Conservation (phyloP, 352 stramenopile species). For the Globisporangium paroecandrum region DNA sequence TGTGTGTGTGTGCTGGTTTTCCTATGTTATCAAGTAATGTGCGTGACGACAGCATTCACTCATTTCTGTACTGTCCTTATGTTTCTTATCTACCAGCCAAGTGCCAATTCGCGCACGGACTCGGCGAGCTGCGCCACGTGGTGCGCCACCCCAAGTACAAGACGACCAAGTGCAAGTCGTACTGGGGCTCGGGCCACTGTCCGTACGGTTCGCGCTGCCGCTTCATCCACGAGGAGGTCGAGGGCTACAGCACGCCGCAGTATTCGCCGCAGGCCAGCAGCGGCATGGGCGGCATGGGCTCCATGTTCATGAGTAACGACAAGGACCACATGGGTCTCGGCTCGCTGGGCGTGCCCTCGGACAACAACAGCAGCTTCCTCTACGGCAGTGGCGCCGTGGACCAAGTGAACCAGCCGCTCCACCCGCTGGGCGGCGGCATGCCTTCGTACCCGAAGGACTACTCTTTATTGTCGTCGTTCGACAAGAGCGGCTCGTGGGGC, state of each 20-base stretch:
- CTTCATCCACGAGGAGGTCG: constrained; percentile 85
- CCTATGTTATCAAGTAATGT: neutral
- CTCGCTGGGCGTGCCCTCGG: constrained; percentile 27
- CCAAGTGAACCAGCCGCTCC: constrained; percentile 25
- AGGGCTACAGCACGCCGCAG: constrained; percentile 54
- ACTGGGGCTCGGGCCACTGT: constrained; percentile 86
- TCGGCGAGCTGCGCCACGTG: constrained; percentile 78
- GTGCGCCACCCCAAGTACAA: constrained; percentile 89
- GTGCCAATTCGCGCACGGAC: constrained; percentile 84
- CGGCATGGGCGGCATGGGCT: constrained; percentile 21
- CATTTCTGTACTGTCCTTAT: constrained; percentile 1
- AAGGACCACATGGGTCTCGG: constrained; percentile 27
- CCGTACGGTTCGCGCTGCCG: constrained; percentile 83
- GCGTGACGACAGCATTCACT: neutral
- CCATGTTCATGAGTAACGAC: constrained; percentile 67
- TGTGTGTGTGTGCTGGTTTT: neutral
- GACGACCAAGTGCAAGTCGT: constrained; percentile 91
- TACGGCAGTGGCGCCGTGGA: constrained; percentile 24
- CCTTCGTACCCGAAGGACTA: constrained; percentile 59
- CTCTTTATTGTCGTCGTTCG: constrained; percentile 57
- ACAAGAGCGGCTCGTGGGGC: constrained; percentile 49
- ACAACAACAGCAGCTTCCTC: constrained; percentile 34
- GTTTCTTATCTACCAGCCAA: constrained; percentile 43
- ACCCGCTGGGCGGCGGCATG: constrained; percentile 24
- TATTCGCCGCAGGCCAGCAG: constrained; percentile 41